Percentiles rank a stretch among this genome's conserved stretches.
phyloP scores from a whole-genome alignment of 164 flowering plant genomes.

The Litsea cubeba region DNA sequence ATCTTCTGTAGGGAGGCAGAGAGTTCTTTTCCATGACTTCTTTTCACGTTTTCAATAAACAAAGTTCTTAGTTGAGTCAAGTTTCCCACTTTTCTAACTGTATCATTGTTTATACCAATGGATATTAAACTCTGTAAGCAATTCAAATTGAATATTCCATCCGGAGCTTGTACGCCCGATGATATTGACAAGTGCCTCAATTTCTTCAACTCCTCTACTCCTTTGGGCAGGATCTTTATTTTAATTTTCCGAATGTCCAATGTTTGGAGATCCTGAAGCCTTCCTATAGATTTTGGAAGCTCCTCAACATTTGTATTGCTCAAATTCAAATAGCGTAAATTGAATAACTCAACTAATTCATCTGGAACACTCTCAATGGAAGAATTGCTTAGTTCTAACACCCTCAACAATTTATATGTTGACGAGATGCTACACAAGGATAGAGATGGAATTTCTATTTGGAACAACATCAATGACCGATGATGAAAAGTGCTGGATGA shows the following conservation, averaged over 20 bases:
- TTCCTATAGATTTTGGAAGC: slow-evolving; percentile 1
- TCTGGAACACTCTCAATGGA: not conserved
- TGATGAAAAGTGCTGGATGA: too few species aligned
- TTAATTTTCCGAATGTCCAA: not conserved
- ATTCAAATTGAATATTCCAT: not conserved
- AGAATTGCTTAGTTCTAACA: not conserved
- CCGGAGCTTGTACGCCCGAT: not conserved
- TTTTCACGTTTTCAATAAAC: not conserved
- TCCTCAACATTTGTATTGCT: not conserved
- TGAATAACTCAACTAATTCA: not conserved
- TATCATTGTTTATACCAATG: not conserved
- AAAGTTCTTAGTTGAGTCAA: not conserved
- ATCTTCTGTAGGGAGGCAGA: not conserved
- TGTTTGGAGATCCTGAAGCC: not conserved
- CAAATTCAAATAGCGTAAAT: not conserved
- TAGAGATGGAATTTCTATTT: not conserved
- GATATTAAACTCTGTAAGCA: not conserved
- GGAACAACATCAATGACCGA: not conserved
- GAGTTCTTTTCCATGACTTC: not conserved
- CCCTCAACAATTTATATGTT: not conserved
- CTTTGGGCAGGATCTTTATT: not conserved
- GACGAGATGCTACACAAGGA: not conserved
- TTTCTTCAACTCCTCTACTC: not conserved
- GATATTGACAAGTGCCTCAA: not conserved
- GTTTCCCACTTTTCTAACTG: not conserved